Evolutionary conservation across 2,329 filamentous ascomycete genomes (phyloP), one percentile per base, ranked within the genome.

Genomic region (Ceratocystis harringtonii): DNA sequence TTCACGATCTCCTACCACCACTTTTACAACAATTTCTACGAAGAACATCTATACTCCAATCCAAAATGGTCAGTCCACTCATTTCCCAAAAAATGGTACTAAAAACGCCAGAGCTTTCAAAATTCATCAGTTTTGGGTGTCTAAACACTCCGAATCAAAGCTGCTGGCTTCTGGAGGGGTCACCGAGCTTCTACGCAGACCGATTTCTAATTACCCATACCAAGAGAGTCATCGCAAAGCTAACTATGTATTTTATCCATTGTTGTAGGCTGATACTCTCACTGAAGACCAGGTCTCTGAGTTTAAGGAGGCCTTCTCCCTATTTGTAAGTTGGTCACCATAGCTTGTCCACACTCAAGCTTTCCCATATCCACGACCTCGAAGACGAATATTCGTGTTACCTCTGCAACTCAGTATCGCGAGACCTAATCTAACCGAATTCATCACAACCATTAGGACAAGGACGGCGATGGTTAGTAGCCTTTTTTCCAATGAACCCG

Each of bases 221-320:
- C 25, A 36, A 22, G 28, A 66, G 32, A 28, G 17, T 30, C 48
- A 43, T 57, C 15, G 55, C 58, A 22, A 55, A 48, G 60, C 58
- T 66, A 48, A 66, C 58, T 12, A 4, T 15, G 5, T 17, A 1
- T 8, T 32, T 55, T 55, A 55, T 63, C 57, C 62, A 17, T 43
- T 63, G 43, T 48, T 65, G 65, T 76, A 97, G 92, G 92, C 92
- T 77, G 94, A 99, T 78, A 92, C 92, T 78, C 88, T 99, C 75
- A 97, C 94, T 73, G 94, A 99, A 84, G 94, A 99, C 82, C 94
- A 99, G 85, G 94, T 99, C 77, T 97, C 94, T 76, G 94, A 99
- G 82, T 99, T 97, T 84, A 99, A 97, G 89, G 94, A 99, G 82
- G 94, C 94, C 65, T 99, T 99, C 81, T 99, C 94, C 77, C 90